Base-by-base conservation (phyloP, 805 yeast species). In the Sugiyamaella chiloensis region DNA sequence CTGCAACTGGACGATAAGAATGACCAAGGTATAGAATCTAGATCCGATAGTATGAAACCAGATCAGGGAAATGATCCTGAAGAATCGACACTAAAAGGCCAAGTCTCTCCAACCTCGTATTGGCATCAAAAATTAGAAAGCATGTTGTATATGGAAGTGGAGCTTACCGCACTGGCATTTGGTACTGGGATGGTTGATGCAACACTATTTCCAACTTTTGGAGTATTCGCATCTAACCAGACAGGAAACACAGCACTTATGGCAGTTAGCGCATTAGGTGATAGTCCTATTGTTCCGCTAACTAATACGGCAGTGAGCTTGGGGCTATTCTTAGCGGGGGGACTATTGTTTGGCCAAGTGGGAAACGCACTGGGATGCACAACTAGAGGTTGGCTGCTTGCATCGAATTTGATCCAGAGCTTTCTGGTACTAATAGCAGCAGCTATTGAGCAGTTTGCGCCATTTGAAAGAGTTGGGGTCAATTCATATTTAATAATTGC, bases 201-300 rank as follows among this genome's bases (percentile, higher is more conserved):
- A 4, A 19, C 40, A 3, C 30, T 21, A 14, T 43, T 43, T 21
- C 40, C 46, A 14, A 30, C 21, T 5, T 43, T 32, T 36, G 27
- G 46, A 16, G 40, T 43, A 4, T 43, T 43, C 23, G 40, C 40
- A 3, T 43, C 46, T n/a, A 43, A 43, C 27, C 46, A 43, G 46
- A 43, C 46, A 4, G 46, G 46, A n/a, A 43, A 43, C 27, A 43
- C 46, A 12, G 46, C 27, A 11, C 31, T 43, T 7, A 14, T 43
- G 40, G 46, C 46, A 7, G 39, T 43, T 14, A 36, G 46, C 9
- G 46, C 46, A 11, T 21, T 43, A 21, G 16, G 19, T 14, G 40
- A 17, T 8, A n/a, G 19, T 11, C 11, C n/a, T 20, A 16, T 43
- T 9, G 46, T 43, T 14, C 24, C 40, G 4, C 14, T 43, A 11